Percentiles rank a stretch among this genome's conserved stretches.
Conservation (phyloP, 2,329 filamentous ascomycete genomes). For the Penicillium sp. region DNA sequence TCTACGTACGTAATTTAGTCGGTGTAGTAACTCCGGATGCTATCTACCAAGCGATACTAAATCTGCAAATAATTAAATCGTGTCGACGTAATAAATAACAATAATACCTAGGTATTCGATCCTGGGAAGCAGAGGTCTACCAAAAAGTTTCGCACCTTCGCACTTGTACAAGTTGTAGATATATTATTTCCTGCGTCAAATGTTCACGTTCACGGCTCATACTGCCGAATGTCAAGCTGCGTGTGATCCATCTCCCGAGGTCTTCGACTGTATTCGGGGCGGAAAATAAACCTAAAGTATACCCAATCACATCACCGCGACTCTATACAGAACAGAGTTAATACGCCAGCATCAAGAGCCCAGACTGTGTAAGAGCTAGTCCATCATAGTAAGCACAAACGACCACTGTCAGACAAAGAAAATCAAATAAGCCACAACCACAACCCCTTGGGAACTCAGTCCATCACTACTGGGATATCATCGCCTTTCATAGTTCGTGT, state of each 20-base stretch:
- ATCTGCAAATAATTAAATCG: not conserved
- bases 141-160: not conserved
- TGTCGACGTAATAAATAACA: not conserved
- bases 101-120: too few relatives aligned
- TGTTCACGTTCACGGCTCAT: not conserved
- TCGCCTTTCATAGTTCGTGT: too few relatives aligned
- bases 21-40: not conserved
- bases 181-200: not conserved
- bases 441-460: not conserved
- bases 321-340: not conserved
- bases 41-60: too few relatives aligned
- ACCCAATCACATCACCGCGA: not conserved
- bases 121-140: not conserved
- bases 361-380: too few relatives aligned
- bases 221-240: not conserved
- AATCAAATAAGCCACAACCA: not conserved
- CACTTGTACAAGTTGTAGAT: not conserved
- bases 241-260: conserved; percentile 7
- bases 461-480: too few relatives aligned
- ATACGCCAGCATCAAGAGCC: not conserved
- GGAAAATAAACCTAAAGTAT: conserved; percentile 7
- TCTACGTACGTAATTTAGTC: not conserved
- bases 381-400: not conserved
- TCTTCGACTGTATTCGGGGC: conserved; percentile 1
- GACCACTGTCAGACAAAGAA: not conserved